These are phyloP conservation scores for Lodderomyces elongisporus DNA, from an alignment of 1,139 yeast genomes.

Conservation along the genomic window DNA sequence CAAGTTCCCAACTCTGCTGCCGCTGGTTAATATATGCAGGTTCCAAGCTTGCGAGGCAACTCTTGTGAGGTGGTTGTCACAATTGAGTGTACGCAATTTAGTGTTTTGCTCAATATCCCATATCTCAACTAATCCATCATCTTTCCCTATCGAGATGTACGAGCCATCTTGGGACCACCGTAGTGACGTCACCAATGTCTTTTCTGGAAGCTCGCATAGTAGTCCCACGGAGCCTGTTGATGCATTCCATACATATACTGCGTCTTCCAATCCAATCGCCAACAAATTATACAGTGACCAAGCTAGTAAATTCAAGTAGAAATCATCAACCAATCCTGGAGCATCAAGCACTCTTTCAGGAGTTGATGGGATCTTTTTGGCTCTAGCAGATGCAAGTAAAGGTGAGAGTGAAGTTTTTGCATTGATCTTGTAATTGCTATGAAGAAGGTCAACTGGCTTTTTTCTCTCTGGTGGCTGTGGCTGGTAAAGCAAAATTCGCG, in stretches of 20 bases:
- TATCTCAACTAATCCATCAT: slow-evolving; percentile 81
- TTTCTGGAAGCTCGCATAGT: slow-evolving; percentile 54
- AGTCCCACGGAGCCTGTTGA: slow-evolving; percentile 73
- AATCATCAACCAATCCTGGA: slow-evolving; percentile 91
- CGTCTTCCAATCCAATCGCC: slow-evolving; percentile 84
- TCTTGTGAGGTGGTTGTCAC: slow-evolving; percentile 57
- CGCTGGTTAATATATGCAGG: slow-evolving; percentile 74
- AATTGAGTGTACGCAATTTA: slow-evolving; percentile 73
- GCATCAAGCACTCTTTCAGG: slow-evolving; percentile 96
- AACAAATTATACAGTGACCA: slow-evolving; percentile 84
- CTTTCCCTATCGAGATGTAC: slow-evolving; percentile 78
- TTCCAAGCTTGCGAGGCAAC: slow-evolving; percentile 87
- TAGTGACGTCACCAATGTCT: slow-evolving; percentile 62
- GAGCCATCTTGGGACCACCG: slow-evolving; percentile 93
- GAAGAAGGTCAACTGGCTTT: slow-evolving; percentile 46
- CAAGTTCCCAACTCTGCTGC: slow-evolving; percentile 78
- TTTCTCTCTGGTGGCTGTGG: slow-evolving; percentile 79
- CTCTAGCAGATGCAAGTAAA: slow-evolving; percentile 48
- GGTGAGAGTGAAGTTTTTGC: slow-evolving; percentile 33
- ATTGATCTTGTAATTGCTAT: slow-evolving; percentile 15
- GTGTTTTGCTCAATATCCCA: slow-evolving; percentile 87
- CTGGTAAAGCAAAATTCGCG: slow-evolving; percentile 80
- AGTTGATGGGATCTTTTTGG: slow-evolving; percentile 74
- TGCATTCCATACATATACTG: slow-evolving; percentile 93
- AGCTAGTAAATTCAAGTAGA: slow-evolving; percentile 77